These are phyloP conservation scores for Populus simonii DNA, from an alignment of 345 rosid genomes.

Conservation along the genomic window DNA sequence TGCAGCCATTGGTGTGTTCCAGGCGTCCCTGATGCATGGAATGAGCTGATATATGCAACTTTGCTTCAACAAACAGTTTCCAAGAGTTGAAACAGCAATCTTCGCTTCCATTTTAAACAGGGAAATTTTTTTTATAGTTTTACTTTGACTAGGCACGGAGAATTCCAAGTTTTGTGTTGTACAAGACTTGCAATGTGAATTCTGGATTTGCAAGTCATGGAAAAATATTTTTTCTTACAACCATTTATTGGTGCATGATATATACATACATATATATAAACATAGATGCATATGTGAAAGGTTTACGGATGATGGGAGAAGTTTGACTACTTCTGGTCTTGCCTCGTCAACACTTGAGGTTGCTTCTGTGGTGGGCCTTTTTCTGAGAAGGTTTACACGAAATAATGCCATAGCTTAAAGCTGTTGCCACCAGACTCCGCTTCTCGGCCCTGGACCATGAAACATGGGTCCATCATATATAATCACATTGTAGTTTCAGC, in stretches of 20 bases:
- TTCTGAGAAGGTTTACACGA: background rate
- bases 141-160: background rate
- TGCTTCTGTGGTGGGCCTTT: background rate
- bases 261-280: background rate
- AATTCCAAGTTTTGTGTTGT: background rate
- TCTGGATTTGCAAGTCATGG: background rate
- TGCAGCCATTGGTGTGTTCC: conserved; percentile 99
- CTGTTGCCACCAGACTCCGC: background rate
- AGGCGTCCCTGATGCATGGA: conserved; percentile 91
- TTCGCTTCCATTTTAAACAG: background rate
- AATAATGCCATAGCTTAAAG: background rate
- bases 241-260: background rate
- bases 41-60: conserved; percentile 77
- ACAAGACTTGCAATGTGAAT: background rate
- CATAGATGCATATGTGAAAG: background rate
- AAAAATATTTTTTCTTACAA: background rate
- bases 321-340: background rate
- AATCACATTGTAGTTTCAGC: background rate
- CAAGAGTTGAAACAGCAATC: conserved; percentile 3
- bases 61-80: conserved; percentile 36
- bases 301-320: background rate
- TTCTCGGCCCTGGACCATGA: background rate
- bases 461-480: background rate
- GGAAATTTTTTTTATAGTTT: background rate
- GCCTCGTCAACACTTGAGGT: background rate